These are phyloP conservation scores for Suillus cothurnatus DNA, from an alignment of 768 basidiomycete species.

Conservation along the genomic window DNA sequence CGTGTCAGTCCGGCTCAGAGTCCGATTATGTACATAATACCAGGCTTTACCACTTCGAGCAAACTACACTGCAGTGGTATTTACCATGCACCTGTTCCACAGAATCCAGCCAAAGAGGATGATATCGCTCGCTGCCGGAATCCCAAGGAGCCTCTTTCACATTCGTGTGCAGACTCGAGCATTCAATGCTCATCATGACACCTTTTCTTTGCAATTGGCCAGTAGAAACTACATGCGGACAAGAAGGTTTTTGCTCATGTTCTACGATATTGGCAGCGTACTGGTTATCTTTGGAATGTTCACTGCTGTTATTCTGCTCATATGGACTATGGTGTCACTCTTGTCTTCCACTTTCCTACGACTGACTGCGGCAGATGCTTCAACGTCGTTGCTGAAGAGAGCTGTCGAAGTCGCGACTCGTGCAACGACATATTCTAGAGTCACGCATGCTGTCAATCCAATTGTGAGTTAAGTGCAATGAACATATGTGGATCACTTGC, in stretches of 20 bases:
- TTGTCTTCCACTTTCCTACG: slow-evolving; percentile 17
- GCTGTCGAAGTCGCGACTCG: neutral
- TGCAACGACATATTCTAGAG: neutral
- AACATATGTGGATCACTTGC: neutral
- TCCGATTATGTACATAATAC: slow-evolving; percentile 6
- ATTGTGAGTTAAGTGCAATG: slow-evolving; percentile 33
- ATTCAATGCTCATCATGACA: slow-evolving; percentile 53
- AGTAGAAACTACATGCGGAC: slow-evolving; percentile 28
- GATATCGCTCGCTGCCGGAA: slow-evolving; percentile 16
- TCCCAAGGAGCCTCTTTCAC: slow-evolving; percentile 27
- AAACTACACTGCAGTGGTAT: neutral
- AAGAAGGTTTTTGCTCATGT: slow-evolving; percentile 28
- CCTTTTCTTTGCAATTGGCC: slow-evolving; percentile 38
- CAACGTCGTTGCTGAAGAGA: neutral
- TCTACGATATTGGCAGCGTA: slow-evolving; percentile 56
- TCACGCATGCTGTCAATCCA: slow-evolving; percentile 22
- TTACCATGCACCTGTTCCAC: neutral
- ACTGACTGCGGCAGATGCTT: slow-evolving; percentile 3
- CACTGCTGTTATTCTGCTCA: slow-evolving; percentile 40
- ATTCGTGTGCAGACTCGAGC: slow-evolving; percentile 48
- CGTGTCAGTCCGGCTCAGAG: neutral
- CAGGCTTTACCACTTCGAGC: neutral
- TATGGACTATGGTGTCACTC: slow-evolving; percentile 34
- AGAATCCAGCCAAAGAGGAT: neutral
- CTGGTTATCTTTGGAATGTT: slow-evolving; percentile 52